Evolutionary conservation across 2,329 filamentous ascomycete species (phyloP), one percentile per base, ranked within the genome.

Genomic region (Gaeumannomyces sp.): DNA sequence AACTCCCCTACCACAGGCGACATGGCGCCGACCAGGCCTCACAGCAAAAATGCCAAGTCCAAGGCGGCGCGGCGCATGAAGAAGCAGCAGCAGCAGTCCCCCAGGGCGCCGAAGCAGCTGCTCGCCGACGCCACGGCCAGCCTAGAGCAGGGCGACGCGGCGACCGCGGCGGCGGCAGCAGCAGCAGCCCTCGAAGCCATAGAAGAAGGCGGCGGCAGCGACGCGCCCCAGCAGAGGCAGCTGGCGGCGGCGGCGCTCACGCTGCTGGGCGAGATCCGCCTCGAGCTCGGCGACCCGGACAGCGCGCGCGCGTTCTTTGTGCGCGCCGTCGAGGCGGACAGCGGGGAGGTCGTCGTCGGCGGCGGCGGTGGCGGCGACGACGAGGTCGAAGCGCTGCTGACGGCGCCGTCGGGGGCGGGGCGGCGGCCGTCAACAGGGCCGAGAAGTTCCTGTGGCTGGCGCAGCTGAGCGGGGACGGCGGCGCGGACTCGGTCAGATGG

Each of bases 381-480:
- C 27, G 56, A 35, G 56, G 56, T 33, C 22, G 28, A 45, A 6
- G 45, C 53, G 56, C 29, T 64, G 14, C 56, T 64, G n/a, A 28
- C 31, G 56, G 56, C 33, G 29, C 28, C 10, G 83, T 88, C 27
- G 86, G 93, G 65, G 95, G 94, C 25, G 77, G 80, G 56, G 79
- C 88, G 66, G 84, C 89, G 25, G 89, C 92, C 71, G 84, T 86
- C 56, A 75, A 88, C 63, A 93, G 93, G 0, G 87, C 93, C 0
- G 94, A 98, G 73, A 98, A 97, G 78, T 98, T 97, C 73, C 79
- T 98, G 61, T 96, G 93, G 86, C 81, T 99, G 66, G 95, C 95
- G 68, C 95, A 99, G 78, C 82, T 99, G 72, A 95, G 86, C 73
- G 86, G 89, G 66, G 83, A 89, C 60, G 88, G 88, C 50, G 88